phyloP scores from a whole-genome alignment of 129 eudicot species.

The Arctium minus region DNA sequence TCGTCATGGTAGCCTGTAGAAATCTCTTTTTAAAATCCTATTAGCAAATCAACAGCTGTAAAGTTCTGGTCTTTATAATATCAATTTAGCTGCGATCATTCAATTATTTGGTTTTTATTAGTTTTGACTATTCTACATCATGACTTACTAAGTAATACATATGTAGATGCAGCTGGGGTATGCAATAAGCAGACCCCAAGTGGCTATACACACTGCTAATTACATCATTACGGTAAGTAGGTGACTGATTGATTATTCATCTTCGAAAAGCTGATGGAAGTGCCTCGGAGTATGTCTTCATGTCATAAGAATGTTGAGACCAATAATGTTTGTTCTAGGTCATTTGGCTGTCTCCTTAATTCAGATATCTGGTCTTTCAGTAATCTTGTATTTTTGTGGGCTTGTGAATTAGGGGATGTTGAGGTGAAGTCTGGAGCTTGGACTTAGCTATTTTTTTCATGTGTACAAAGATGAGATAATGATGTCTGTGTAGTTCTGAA shows the following conservation, averaged over 20 bases:
- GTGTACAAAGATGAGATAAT: background rate
- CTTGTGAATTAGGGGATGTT: background rate
- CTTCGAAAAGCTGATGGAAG: background rate
- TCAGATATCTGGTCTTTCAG: background rate
- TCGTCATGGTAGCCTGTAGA: slow-evolving; percentile 27
- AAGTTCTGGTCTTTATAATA: slow-evolving; percentile 25
- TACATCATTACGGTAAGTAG: background rate
- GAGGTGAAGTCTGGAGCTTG: background rate
- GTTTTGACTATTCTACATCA: background rate
- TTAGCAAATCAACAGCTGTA: slow-evolving; percentile 28
- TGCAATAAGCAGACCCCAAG: background rate
- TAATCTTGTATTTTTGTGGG: background rate
- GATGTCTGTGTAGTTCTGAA: background rate
- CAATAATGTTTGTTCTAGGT: background rate
- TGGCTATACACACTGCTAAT: slow-evolving; percentile 7
- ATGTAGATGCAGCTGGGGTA: background rate
- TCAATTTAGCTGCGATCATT: slow-evolving; percentile 25
- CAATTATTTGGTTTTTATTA: background rate
- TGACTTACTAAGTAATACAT: background rate
- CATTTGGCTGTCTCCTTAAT: background rate
- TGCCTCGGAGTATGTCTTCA: background rate
- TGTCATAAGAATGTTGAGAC: slow-evolving; percentile 1
- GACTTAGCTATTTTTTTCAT: background rate
- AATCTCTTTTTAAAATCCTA: slow-evolving; percentile 14
- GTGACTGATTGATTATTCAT: background rate